phyloP scores from a whole-genome alignment of 2,329 filamentous ascomycete genomes.

The Ceratocystis albifundus region DNA sequence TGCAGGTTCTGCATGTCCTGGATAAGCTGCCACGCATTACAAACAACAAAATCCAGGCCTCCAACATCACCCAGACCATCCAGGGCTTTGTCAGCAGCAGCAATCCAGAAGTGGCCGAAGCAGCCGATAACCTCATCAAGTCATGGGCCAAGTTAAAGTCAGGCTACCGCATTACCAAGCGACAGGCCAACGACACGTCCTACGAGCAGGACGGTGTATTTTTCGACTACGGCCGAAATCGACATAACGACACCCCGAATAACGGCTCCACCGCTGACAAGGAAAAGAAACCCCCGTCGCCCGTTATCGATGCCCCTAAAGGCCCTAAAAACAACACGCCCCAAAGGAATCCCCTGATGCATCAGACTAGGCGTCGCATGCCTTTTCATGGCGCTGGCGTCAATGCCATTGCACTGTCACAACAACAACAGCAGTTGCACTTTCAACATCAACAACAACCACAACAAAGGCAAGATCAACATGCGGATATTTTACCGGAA shows the following conservation, averaged over 20 bases:
- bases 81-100: conserved; percentile 54
- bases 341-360: conserved; percentile 35
- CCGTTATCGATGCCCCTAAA: conserved; percentile 43
- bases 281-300: conserved; percentile 48
- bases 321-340: conserved; percentile 49
- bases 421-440: conserved; percentile 4
- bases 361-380: conserved; percentile 24
- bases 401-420: conserved; percentile 29
- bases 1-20: conserved; percentile 82
- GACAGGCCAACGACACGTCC: conserved; percentile 44
- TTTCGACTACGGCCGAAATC: conserved; percentile 12
- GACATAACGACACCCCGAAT: conserved; percentile 16
- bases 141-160: conserved; percentile 84
- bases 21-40: conserved; percentile 82
- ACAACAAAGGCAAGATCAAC: conserved; percentile 11
- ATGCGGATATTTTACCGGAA: conserved; percentile 49
- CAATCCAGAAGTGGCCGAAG: conserved; percentile 62
- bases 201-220: conserved; percentile 19
- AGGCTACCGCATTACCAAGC: conserved; percentile 83
- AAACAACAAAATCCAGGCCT: conserved; percentile 92
- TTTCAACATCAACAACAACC: not conserved
- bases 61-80: conserved; percentile 80
- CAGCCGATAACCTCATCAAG: conserved; percentile 59
- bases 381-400: conserved; percentile 39
- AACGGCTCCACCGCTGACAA: conserved; percentile 29